Base-by-base conservation (phyloP, 345 rosid genomes). In the Isatis tinctoria region DNA sequence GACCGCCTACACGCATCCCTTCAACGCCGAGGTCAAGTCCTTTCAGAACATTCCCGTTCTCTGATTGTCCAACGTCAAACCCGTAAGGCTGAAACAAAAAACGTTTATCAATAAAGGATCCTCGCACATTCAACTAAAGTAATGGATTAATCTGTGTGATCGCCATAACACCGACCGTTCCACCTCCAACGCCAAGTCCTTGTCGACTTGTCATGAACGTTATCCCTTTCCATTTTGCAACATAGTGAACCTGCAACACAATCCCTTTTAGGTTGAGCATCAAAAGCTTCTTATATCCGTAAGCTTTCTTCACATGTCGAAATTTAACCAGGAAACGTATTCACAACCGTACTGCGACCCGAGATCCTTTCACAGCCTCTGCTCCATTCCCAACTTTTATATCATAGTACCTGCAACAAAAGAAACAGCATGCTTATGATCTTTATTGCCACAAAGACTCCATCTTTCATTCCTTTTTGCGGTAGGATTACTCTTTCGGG, bases 271-370 rank as follows among this genome's bases (percentile, higher is more conserved):
- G 12, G 75, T 18, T 76, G 20, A 76, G 16, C 72, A 59, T n/a
- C 54, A 39, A 57, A 12, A 22, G 10, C 2, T 32, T 51, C 6
- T 61, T 3, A 40, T 60, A 20, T 1, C 27, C 22, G 13, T 47
- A 8, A 45, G 60, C 37, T 14, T 47, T 14, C n/a, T 40, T 13
- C 24, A 30, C 67, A 30, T 22, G 54, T 48, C 9, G 5, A 57
- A 69, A 37, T 12, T 36, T 12, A 67, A 67, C 8, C 30, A 70
- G 57, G 72, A 65, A 63, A 70, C 60, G 14, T 82, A 76, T 74
- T 78, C 85, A 88, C 92, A 86, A 90, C 91, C 93, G 82, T 94
- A 94, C 96, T 88, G 98, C 98, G 85, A 94, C 96, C 86, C 96
- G 83, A 64, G 97, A 94, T 81, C 97, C 98, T 74, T 91, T 91